phyloP scores from a whole-genome alignment of 2,329 filamentous ascomycete genomes.

The Pseudogymnoascus sp. region DNA sequence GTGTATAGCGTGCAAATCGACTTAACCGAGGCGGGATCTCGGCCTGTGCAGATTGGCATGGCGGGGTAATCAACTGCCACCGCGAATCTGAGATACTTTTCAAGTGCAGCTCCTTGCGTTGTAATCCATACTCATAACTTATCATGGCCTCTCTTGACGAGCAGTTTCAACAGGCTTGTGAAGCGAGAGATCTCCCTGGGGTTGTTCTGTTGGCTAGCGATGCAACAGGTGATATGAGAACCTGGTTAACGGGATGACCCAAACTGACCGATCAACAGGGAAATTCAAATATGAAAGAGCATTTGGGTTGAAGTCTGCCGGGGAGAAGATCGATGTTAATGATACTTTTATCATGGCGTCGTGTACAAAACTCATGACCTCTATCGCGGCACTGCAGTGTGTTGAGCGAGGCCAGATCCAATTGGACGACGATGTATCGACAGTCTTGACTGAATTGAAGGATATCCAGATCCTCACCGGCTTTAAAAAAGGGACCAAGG shows the following conservation, averaged over 20 bases:
- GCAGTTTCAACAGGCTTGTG: neutral
- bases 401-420: slow-evolving; percentile 42
- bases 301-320: slow-evolving; percentile 27
- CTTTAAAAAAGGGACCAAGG: slow-evolving; percentile 17
- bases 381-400: slow-evolving; percentile 47
- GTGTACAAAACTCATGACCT: slow-evolving; percentile 48
- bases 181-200: neutral
- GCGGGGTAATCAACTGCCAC: neutral
- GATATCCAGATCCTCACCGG: slow-evolving; percentile 21
- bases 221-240: slow-evolving; percentile 14
- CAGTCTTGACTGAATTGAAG: slow-evolving; percentile 21
- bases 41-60: neutral
- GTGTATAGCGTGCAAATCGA: neutral
- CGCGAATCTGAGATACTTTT: neutral
- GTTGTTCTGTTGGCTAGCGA: slow-evolving; percentile 12
- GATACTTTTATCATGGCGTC: slow-evolving; percentile 51
- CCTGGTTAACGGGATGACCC: neutral
- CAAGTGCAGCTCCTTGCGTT: neutral
- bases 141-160: neutral
- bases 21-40: neutral
- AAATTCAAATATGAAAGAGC: slow-evolving; percentile 29
- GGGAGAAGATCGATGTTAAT: slow-evolving; percentile 44
- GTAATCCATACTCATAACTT: neutral
- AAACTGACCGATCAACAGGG: slow-evolving; percentile 19
- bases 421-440: slow-evolving; percentile 37